Conservation (phyloP, 371 early-diverging fungal species). For the Sanchytrium tribonematis region DNA sequence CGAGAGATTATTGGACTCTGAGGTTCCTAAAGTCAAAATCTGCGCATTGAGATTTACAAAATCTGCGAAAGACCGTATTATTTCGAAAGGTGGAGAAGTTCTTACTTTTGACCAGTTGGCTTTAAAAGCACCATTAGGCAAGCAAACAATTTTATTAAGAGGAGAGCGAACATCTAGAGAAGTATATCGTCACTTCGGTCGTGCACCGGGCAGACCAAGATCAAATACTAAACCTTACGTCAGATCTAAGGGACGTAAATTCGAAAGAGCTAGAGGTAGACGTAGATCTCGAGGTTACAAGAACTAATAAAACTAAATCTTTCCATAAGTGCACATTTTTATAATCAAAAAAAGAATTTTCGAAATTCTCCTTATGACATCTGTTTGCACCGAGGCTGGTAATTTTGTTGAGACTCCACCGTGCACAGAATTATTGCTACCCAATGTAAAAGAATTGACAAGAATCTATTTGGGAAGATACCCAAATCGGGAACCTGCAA, state of each 20-base stretch:
- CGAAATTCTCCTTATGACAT: background rate
- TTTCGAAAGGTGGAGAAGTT: conserved; percentile 91
- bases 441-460: background rate
- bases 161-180: conserved; percentile 69
- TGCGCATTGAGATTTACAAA: conserved; percentile 81
- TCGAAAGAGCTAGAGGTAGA: conserved; percentile 94
- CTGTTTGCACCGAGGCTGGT: too few species aligned
- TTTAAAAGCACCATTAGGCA: conserved; percentile 80
- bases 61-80: conserved; percentile 79
- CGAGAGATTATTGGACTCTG: conserved; percentile 38
- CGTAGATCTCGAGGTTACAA: conserved; percentile 13
- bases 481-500: background rate
- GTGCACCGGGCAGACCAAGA: conserved; percentile 47
- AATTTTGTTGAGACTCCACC: too few species aligned
- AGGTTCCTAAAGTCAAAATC: conserved; percentile 77
- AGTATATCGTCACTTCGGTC: conserved; percentile 84
- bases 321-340: too few species aligned
- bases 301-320: background rate
- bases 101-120: conserved; percentile 95
- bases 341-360: too few species aligned
- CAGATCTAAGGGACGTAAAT: conserved; percentile 95
- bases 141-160: conserved; percentile 78
- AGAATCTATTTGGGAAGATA: background rate
- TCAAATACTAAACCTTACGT: conserved; percentile 66
- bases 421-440: too few species aligned